Evolutionary conservation across 2,329 filamentous ascomycete species (phyloP), one percentile per base, ranked within the genome.

Genomic region (Sarocladium brachiariae): DNA sequence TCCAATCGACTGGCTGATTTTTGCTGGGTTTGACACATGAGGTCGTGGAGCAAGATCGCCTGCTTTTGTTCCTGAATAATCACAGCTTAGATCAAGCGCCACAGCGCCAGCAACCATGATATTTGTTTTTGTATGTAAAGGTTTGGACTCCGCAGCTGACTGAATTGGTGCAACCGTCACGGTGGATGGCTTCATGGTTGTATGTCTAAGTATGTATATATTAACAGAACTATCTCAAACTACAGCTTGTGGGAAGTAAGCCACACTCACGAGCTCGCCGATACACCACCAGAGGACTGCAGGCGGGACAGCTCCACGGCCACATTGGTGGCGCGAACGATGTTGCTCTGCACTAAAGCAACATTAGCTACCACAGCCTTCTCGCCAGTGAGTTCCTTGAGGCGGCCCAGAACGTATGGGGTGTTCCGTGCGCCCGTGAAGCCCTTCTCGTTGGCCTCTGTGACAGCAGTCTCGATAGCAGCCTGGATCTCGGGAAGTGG

Each of bases 61-160:
- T 2, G 61, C 51, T 34, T 58, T 63, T 35, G 58, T 50, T 18
- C 56, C 53, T 14, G 57, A 54, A 56, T 85, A 93, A 64, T 96
- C 87, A 71, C 92, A 96, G 56, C 84, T 86, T 31, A 93, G 74
- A 65, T 97, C 92, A 54, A 96, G 76, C 14, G 92, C 92, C 25
- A 97, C 79, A 11, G 89, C 89, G n/a, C 91, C 92, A 49, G 90
- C 88, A 38, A 96, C 89, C 24, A 96, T 70, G n/a, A 96, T 77
- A 56, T 91, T 83, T 49, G 76, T 72, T 55, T 64, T 63, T 54
- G 54, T 54, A 49, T 49, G 55, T 30, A 50, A 43, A 35, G 39
- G 41, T 57, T 52, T 52, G 51, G 50, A 47, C 50, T 52, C 45
- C 50, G 52, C 51, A 31, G 50, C 24, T n/a, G 24, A 38, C n/a